Evolutionary conservation across 495 filamentous ascomycete species (phyloP).

Genomic region (Daldinia bambusicola): DNA sequence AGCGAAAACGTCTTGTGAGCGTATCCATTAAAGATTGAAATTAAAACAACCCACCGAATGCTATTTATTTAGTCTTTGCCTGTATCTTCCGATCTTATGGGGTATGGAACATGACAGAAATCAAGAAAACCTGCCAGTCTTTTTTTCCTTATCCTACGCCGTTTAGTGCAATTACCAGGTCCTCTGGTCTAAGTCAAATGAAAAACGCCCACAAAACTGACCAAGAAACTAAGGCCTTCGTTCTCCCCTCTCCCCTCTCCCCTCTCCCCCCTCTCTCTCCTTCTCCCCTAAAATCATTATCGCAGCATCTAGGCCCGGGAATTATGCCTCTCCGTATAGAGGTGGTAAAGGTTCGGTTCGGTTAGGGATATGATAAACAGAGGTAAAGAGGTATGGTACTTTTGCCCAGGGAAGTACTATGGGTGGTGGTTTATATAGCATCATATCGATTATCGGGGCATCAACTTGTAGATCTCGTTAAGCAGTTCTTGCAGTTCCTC

Average conservation of each 20-base stretch:
- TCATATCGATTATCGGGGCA: slow-evolving; percentile 44
- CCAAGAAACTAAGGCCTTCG: background rate
- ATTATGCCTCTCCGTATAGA: slow-evolving; percentile 5
- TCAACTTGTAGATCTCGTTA: slow-evolving; percentile 87
- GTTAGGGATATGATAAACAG: background rate
- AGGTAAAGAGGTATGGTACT: background rate
- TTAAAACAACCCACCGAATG: slow-evolving; percentile 27
- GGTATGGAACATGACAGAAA: slow-evolving; percentile 44
- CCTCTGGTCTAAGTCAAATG: slow-evolving; percentile 29
- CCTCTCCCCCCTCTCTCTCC: slow-evolving; percentile 1
- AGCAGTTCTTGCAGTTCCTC: slow-evolving; percentile 86
- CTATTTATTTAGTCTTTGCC: slow-evolving; percentile 36
- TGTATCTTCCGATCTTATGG: slow-evolving; percentile 35
- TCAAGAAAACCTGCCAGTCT: slow-evolving; percentile 33
- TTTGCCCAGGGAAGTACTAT: background rate
- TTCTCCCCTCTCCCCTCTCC: slow-evolving; percentile 5
- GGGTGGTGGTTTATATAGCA: background rate
- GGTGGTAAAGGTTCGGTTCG: too few relatives aligned
- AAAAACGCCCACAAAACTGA: slow-evolving; percentile 15
- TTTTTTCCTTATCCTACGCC: slow-evolving; percentile 41
- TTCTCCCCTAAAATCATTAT: background rate
- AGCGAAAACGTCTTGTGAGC: too few relatives aligned
- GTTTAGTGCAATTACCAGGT: slow-evolving; percentile 36
- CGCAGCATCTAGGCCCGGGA: slow-evolving; percentile 8
- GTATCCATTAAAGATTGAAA: background rate